Conservation (phyloP, 2,329 filamentous ascomycete species). For the Eurotiales sp. region DNA sequence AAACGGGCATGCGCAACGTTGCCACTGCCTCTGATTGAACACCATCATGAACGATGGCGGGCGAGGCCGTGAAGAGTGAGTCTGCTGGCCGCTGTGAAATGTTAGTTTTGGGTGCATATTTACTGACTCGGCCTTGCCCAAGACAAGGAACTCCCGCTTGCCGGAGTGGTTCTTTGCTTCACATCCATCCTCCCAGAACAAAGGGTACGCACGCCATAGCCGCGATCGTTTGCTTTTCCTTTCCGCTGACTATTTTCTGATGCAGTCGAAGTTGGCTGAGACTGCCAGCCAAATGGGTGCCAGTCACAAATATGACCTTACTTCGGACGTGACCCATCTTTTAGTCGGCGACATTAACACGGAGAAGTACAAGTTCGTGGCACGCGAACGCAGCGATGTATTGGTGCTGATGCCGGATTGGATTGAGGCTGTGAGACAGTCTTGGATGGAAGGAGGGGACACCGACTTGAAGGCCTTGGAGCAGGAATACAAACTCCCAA, state of each 20-base stretch:
- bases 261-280: slow-evolving; percentile 38
- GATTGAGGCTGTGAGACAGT: slow-evolving; percentile 72
- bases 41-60: slow-evolving; percentile 41
- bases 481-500: slow-evolving; percentile 45
- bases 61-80: slow-evolving; percentile 33
- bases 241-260: slow-evolving; percentile 14
- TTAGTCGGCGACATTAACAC: slow-evolving; percentile 87
- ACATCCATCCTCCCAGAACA: slow-evolving; percentile 78
- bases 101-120: background rate
- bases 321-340: slow-evolving; percentile 92
- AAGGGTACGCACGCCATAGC: slow-evolving; percentile 53
- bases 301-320: slow-evolving; percentile 82
- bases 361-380: slow-evolving; percentile 92
- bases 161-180: slow-evolving; percentile 76
- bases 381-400: slow-evolving; percentile 81
- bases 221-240: background rate
- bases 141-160: slow-evolving; percentile 62
- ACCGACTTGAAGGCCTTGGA: slow-evolving; percentile 71
- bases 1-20: background rate
- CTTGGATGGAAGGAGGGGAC: slow-evolving; percentile 76
- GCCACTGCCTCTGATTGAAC: slow-evolving; percentile 7
- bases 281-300: slow-evolving; percentile 77
- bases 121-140: slow-evolving; percentile 19
- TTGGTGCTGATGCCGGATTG: slow-evolving; percentile 77
- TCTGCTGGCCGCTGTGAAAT: slow-evolving; percentile 8